phyloP scores from a whole-genome alignment of 2,329 filamentous ascomycete species.

The Trichoderma oligosporum region DNA sequence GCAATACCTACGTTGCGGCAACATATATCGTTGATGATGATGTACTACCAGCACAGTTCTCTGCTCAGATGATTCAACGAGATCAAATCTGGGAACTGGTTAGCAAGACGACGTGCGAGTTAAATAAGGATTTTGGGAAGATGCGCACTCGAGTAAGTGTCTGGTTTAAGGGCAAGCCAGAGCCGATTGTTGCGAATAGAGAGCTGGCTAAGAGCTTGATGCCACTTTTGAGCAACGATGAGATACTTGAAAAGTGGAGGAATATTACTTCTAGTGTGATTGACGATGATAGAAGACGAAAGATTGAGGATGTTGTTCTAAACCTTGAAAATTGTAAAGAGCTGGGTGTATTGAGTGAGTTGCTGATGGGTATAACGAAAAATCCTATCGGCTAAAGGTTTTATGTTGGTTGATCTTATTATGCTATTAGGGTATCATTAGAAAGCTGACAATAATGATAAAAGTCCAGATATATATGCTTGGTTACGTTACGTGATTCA shows the following conservation, averaged over 20 bases:
- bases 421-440: too few species aligned
- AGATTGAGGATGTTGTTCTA: conserved; percentile 33
- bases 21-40: conserved; percentile 37
- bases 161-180: conserved; percentile 21
- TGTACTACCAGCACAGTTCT: conserved; percentile 35
- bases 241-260: conserved; percentile 37
- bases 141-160: conserved; percentile 16
- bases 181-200: conserved; percentile 4
- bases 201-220: conserved; percentile 30
- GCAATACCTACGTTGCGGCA: conserved; percentile 33
- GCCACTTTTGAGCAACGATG: conserved; percentile 34
- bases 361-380: neutral
- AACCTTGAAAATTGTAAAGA: conserved; percentile 26
- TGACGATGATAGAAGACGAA: conserved; percentile 26
- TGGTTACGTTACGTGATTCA: too few species aligned
- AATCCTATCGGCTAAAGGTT: conserved; percentile 1
- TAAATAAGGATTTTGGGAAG: conserved; percentile 25
- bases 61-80: conserved; percentile 30
- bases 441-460: too few species aligned
- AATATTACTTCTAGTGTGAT: conserved; percentile 30
- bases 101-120: conserved; percentile 24
- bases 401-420: neutral
- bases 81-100: conserved; percentile 36
- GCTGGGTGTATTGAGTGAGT: conserved; percentile 2
- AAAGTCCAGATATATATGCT: too few species aligned